phyloP scores from a whole-genome alignment of 164 flowering plant species.

The Aristolochia contorta region DNA sequence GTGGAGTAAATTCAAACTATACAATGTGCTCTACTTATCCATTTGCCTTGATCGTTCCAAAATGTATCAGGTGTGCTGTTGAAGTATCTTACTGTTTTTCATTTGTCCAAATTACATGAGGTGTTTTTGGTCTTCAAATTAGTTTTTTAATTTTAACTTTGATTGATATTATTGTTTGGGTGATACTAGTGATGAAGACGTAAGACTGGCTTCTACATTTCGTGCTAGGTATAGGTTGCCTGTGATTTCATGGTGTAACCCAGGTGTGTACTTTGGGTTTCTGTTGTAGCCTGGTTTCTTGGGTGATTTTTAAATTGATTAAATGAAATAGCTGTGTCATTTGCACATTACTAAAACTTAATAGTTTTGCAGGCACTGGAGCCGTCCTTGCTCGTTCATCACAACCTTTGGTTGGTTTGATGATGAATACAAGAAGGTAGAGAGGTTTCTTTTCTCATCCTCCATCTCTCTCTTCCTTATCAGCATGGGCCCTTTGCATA shows the following conservation, averaged over 20 bases:
- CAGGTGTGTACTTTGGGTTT: slow-evolving; percentile 32
- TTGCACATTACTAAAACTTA: not conserved
- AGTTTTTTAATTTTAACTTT: no score
- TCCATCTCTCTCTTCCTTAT: not conserved
- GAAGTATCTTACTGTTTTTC: no score
- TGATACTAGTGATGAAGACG: slow-evolving; percentile 51
- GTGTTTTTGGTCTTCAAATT: no score
- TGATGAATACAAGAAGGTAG: slow-evolving; percentile 98
- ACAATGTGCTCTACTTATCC: slow-evolving; percentile 81
- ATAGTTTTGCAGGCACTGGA: slow-evolving; percentile 45
- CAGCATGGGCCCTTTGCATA: no score
- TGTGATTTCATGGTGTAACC: slow-evolving; percentile 89
- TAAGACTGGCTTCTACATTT: slow-evolving; percentile 67
- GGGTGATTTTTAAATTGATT: not conserved
- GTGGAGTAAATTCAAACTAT: slow-evolving; percentile 64
- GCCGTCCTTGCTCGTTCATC: slow-evolving; percentile 99
- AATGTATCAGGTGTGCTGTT: slow-evolving; percentile 47
- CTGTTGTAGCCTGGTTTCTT: slow-evolving; percentile 1
- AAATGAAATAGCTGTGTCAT: no score
- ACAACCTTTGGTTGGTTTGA: slow-evolving; percentile 94
- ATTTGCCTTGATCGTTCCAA: slow-evolving; percentile 83
- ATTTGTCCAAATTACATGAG: no score
- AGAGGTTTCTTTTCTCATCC: not conserved
- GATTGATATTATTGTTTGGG: not conserved
- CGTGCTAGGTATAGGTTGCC: slow-evolving; percentile 91